Conservation (phyloP, 2,329 filamentous ascomycete genomes). For the Colletotrichum sidae region DNA sequence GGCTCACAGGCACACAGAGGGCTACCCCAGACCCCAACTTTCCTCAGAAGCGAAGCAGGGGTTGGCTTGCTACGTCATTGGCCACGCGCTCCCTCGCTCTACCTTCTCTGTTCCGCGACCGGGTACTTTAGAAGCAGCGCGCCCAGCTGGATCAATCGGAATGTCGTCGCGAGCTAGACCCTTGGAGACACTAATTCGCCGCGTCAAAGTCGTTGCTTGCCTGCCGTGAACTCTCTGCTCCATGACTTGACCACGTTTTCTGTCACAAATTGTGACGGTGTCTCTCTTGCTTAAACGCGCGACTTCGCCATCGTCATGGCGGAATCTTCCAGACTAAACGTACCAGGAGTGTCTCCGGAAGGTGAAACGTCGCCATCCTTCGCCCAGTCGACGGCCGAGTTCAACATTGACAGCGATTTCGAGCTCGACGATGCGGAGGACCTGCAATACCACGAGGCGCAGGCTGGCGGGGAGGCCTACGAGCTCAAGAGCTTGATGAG, state of each 20-base stretch:
- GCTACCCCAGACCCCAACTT: constrained; percentile 22
- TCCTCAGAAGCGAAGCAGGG: constrained; percentile 28
- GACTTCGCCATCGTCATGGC: constrained; percentile 20
- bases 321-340: constrained; percentile 9
- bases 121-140: constrained; percentile 11
- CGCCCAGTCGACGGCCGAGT: constrained; percentile 53
- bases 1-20: background rate
- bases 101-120: constrained; percentile 5
- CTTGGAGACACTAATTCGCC: background rate
- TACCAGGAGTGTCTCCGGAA: constrained; percentile 10
- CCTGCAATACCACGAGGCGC: constrained; percentile 43
- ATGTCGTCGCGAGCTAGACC: constrained; percentile 18
- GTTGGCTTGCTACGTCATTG: constrained; percentile 37
- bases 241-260: constrained; percentile 10
- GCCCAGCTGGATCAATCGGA: constrained; percentile 15
- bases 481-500: constrained; percentile 43
- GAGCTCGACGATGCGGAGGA: constrained; percentile 39
- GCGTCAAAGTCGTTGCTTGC: background rate
- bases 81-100: constrained; percentile 2
- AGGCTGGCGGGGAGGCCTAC: constrained; percentile 47
- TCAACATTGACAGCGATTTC: constrained; percentile 50
- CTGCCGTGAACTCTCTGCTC: constrained; percentile 1
- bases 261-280: background rate
- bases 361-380: constrained; percentile 49
- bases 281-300: constrained; percentile 3